Evolutionary conservation across 2,329 filamentous ascomycete genomes (phyloP).

Genomic region (Elsinoe necatrix): DNA sequence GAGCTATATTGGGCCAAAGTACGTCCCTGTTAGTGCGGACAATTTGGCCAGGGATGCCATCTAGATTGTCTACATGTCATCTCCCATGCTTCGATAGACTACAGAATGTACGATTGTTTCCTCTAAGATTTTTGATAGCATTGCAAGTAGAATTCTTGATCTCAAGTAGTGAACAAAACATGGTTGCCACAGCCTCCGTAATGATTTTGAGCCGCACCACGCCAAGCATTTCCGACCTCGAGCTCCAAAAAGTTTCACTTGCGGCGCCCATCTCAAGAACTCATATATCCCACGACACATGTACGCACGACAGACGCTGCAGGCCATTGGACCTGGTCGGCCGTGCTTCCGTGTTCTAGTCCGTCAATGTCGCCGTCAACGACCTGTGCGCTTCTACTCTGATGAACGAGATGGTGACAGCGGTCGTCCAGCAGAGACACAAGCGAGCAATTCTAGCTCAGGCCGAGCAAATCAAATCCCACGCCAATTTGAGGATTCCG

Average conservation of each 20-base stretch:
- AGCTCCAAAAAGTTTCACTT: neutral
- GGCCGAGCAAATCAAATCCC: neutral
- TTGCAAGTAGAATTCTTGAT: too few species aligned
- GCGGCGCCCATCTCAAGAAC: neutral
- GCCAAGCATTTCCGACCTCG: constrained; percentile 1
- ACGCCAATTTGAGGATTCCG: neutral
- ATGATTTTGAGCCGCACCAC: neutral
- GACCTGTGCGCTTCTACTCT: constrained; percentile 2
- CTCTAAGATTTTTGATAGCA: too few species aligned
- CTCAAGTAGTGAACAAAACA: neutral
- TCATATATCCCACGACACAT: neutral
- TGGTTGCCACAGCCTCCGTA: too few species aligned
- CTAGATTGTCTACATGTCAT: neutral
- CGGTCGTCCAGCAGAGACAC: neutral
- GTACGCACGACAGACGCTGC: constrained; percentile 12
- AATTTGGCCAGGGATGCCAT: constrained; percentile 4
- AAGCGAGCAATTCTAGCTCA: neutral
- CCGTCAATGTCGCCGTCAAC: constrained; percentile 8
- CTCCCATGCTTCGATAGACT: neutral
- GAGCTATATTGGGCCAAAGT: constrained; percentile 8
- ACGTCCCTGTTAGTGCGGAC: constrained; percentile 10
- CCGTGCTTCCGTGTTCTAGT: neutral
- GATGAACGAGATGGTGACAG: neutral
- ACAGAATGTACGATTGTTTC: too few species aligned
- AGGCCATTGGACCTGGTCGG: constrained; percentile 13